These are phyloP conservation scores for Termitomyces eurrhizus DNA, from an alignment of 768 basidiomycete genomes.

Conservation along the genomic window DNA sequence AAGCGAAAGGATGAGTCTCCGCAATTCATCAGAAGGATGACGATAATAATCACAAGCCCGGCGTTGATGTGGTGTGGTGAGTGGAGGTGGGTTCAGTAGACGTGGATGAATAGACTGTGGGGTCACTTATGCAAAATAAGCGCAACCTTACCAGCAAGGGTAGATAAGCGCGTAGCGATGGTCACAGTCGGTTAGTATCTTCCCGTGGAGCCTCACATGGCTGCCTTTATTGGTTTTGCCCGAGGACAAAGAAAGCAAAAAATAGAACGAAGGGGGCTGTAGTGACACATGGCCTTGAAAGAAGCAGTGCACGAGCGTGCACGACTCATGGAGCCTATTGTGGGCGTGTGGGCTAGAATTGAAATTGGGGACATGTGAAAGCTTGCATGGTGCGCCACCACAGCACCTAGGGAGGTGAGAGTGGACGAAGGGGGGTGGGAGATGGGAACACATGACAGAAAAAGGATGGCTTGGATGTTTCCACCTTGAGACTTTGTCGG, in stretches of 20 bases:
- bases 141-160: background rate
- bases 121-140: background rate
- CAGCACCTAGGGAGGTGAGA: background rate
- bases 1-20: background rate
- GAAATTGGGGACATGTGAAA: background rate
- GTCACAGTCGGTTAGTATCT: background rate
- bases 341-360: background rate
- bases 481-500: background rate
- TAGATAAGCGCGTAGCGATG: background rate
- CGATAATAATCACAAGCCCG: background rate
- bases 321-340: background rate
- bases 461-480: background rate
- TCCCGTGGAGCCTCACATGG: background rate
- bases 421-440: background rate
- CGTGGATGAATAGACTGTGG: background rate
- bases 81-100: background rate
- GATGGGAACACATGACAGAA: background rate
- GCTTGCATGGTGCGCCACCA: background rate
- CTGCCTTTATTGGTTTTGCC: background rate
- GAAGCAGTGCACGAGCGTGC: background rate
- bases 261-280: background rate
- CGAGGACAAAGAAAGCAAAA: background rate
- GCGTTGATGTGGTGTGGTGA: background rate
- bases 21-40: background rate
- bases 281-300: background rate